Percentiles rank a stretch among this genome's conserved stretches.
These are phyloP conservation scores for Fusarium protoensiforme DNA, from an alignment of 2,329 filamentous ascomycete genomes.

Conservation along the genomic window DNA sequence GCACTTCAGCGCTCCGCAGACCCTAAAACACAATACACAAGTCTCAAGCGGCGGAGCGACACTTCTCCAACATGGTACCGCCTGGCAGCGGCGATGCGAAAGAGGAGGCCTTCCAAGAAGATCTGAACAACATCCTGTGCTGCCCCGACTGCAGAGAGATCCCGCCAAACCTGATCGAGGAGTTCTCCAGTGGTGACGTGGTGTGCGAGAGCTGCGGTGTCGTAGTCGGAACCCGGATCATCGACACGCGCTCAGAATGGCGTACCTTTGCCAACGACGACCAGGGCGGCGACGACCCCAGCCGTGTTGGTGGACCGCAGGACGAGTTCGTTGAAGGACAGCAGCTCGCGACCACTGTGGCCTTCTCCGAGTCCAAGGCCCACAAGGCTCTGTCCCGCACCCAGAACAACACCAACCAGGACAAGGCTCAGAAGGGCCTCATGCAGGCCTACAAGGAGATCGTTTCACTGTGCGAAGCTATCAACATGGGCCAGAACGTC, in stretches of 20 bases:
- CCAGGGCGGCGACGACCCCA: constrained; percentile 94
- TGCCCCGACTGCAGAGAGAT: constrained; percentile 92
- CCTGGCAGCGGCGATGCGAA: constrained; percentile 48
- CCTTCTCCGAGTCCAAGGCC: constrained; percentile 79
- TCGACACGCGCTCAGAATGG: constrained; percentile 98
- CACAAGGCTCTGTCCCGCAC: constrained; percentile 82
- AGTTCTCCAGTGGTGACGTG: constrained; percentile 91
- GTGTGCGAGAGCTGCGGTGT: constrained; percentile 93
- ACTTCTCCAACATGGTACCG: constrained; percentile 60
- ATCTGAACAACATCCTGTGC: constrained; percentile 85
- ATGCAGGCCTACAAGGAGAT: constrained; percentile 92
- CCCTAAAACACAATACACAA: not conserved
- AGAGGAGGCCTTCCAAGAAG: constrained; percentile 73
- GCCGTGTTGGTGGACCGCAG: constrained; percentile 93
- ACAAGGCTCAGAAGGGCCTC: constrained; percentile 85
- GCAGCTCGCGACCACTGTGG: constrained; percentile 89
- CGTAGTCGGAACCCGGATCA: constrained; percentile 89
- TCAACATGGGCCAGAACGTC: constrained; percentile 82
- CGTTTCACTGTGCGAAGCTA: constrained; percentile 84
- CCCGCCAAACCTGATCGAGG: constrained; percentile 93
- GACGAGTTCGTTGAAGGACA: constrained; percentile 92
- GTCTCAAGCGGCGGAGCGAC: not conserved
- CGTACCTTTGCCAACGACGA: constrained; percentile 99
- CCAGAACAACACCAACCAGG: constrained; percentile 85
- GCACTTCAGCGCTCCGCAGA: not conserved